These are phyloP conservation scores for Sicyos edulis DNA, from an alignment of 306 rosid species.

Conservation along the genomic window DNA sequence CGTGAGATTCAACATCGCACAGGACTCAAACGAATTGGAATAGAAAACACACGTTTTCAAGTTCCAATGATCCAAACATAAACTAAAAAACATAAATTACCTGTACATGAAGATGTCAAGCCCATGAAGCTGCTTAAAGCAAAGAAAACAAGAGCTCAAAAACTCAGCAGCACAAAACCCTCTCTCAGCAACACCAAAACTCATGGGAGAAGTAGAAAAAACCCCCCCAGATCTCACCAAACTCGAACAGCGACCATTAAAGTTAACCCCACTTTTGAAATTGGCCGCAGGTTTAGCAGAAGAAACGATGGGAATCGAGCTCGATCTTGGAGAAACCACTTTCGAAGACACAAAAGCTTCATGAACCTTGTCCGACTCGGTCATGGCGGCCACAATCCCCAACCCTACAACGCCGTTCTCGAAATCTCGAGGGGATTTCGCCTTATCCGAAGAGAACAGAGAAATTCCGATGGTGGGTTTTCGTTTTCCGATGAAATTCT, in stretches of 20 bases:
- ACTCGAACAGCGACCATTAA: slow-evolving; percentile 11
- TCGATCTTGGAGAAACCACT: slow-evolving; percentile 34
- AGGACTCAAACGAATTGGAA: too few relatives aligned
- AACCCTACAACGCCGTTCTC: slow-evolving; percentile 57
- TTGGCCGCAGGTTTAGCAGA: slow-evolving; percentile 59
- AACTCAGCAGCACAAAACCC: slow-evolving; percentile 40
- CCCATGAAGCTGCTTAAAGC: slow-evolving; percentile 58
- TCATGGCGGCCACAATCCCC: slow-evolving; percentile 71
- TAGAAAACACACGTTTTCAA: neutral
- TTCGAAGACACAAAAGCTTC: slow-evolving; percentile 20
- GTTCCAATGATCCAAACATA: neutral
- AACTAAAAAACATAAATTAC: slow-evolving; percentile 27
- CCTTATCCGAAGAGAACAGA: slow-evolving; percentile 31
- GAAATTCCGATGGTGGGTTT: slow-evolving; percentile 39
- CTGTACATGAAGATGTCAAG: slow-evolving; percentile 80
- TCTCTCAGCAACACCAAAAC: slow-evolving; percentile 30
- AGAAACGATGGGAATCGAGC: slow-evolving; percentile 54
- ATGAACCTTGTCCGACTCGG: slow-evolving; percentile 23
- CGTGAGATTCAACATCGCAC: too few relatives aligned
- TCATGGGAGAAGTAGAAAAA: slow-evolving; percentile 52
- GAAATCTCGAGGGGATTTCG: slow-evolving; percentile 42
- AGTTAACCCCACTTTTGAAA: slow-evolving; percentile 45
- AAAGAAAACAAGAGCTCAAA: slow-evolving; percentile 51
- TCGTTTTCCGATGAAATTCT: slow-evolving; percentile 29
- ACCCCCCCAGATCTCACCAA: slow-evolving; percentile 29